These are phyloP conservation scores for Lepidium didymum DNA, from an alignment of 345 rosid genomes.

Conservation along the genomic window DNA sequence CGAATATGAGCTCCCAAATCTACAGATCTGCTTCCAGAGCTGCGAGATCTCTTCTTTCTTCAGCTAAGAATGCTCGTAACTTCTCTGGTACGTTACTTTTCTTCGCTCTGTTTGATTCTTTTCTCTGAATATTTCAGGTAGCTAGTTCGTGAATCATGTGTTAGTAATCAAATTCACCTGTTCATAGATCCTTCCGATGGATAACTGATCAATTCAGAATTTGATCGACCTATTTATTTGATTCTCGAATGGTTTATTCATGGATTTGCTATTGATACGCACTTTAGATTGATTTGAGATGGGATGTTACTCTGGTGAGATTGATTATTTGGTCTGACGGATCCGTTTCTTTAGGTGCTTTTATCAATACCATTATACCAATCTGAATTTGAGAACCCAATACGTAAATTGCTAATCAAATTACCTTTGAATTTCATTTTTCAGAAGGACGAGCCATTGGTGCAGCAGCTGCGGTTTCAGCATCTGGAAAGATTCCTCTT, in stretches of 20 bases:
- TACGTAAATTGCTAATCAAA: neutral
- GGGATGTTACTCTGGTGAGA: neutral
- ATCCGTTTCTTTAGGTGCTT: neutral
- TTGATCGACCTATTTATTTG: neutral
- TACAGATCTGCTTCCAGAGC: constrained; percentile 77
- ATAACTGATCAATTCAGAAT: neutral
- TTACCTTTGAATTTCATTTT: neutral
- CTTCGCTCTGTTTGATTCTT: neutral
- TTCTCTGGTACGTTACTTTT: constrained; percentile 39
- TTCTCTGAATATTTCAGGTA: neutral
- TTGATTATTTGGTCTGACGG: neutral
- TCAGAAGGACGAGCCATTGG: constrained; percentile 67
- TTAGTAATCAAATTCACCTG: neutral
- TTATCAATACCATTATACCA: no score
- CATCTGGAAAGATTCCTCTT: constrained; percentile 43
- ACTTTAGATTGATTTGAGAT: neutral
- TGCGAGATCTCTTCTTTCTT: constrained; percentile 66
- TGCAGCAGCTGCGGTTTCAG: constrained; percentile 61
- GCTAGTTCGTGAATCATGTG: neutral
- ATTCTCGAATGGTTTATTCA: neutral
- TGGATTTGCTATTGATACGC: neutral
- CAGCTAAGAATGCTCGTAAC: constrained; percentile 56
- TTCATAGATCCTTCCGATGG: neutral
- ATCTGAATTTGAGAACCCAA: neutral
- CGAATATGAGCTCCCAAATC: constrained; percentile 63